Conservation (phyloP, 2,329 filamentous ascomycete species). For the Sporothrix pallida region DNA sequence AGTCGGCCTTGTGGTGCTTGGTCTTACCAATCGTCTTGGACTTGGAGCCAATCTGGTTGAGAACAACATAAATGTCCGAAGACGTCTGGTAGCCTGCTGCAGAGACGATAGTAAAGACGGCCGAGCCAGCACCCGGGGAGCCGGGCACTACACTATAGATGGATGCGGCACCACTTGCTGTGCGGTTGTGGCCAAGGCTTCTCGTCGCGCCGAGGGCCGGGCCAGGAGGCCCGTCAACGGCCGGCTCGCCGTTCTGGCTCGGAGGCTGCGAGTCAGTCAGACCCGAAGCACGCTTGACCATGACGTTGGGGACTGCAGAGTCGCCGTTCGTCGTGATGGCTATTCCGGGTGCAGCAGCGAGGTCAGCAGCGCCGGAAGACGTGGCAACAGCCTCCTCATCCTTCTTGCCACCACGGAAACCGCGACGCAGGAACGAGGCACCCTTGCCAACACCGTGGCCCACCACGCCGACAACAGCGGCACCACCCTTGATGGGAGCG, state of each 20-base stretch:
- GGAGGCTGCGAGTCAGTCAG: slow-evolving; percentile 39
- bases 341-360: slow-evolving; percentile 44
- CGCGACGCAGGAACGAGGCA: slow-evolving; percentile 86
- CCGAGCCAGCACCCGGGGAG: slow-evolving; percentile 70
- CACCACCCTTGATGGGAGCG: slow-evolving; percentile 91
- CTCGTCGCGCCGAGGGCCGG: slow-evolving; percentile 39
- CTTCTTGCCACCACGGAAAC: slow-evolving; percentile 73
- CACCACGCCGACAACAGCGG: slow-evolving; percentile 72
- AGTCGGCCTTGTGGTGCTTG: slow-evolving; percentile 82
- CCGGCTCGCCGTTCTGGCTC: slow-evolving; percentile 41
- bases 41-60: slow-evolving; percentile 71
- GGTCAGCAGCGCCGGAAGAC: slow-evolving; percentile 28
- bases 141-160: slow-evolving; percentile 66
- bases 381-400: slow-evolving; percentile 55
- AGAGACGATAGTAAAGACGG: slow-evolving; percentile 78
- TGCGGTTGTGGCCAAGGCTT: slow-evolving; percentile 53
- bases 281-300: slow-evolving; percentile 51
- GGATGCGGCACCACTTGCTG: slow-evolving; percentile 69
- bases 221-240: slow-evolving; percentile 44
- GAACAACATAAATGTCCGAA: slow-evolving; percentile 77
- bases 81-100: slow-evolving; percentile 77
- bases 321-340: slow-evolving; percentile 54
- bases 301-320: slow-evolving; percentile 41
- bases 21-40: slow-evolving; percentile 88
- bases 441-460: slow-evolving; percentile 85